A percentile compares a stretch with the other conserved stretches of the same genome.
phyloP scores from a whole-genome alignment of 257 asterid genomes.

The Haberlea rhodopensis region DNA sequence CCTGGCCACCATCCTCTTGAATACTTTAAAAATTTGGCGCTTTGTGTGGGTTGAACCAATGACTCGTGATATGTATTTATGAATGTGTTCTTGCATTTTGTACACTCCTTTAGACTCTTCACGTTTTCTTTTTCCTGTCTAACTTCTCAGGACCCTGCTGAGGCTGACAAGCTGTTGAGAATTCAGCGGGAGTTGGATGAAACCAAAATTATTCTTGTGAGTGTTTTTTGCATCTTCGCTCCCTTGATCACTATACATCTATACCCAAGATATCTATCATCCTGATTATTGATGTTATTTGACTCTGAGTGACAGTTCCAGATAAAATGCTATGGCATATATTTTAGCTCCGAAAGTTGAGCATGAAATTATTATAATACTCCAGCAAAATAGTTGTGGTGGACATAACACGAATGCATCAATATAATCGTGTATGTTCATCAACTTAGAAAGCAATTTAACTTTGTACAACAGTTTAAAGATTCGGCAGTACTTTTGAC shows the following conservation, averaged over 20 bases:
- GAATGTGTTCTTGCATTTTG: neutral
- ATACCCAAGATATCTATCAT: neutral
- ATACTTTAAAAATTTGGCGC: neutral
- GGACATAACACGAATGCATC: neutral
- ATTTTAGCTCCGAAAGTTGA: constrained; percentile 18
- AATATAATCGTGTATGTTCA: neutral
- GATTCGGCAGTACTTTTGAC: too few relatives aligned
- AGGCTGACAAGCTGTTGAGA: constrained; percentile 54
- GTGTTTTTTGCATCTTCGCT: constrained; percentile 11
- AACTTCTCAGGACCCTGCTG: constrained; percentile 50
- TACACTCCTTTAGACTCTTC: neutral
- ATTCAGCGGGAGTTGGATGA: constrained; percentile 59
- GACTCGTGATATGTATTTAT: too few relatives aligned
- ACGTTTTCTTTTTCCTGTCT: neutral
- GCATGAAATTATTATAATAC: constrained; percentile 27
- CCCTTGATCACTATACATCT: neutral
- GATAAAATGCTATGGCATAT: neutral
- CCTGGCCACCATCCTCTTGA: neutral
- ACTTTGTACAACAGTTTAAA: constrained; percentile 2
- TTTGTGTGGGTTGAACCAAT: too few relatives aligned
- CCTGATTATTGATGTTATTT: neutral
- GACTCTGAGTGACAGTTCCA: neutral
- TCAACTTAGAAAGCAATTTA: neutral
- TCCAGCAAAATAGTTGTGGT: neutral
- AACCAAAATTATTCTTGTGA: constrained; percentile 55